These are phyloP conservation scores for Onygena corvina DNA, from an alignment of 2,329 filamentous ascomycete species.

Conservation along the genomic window DNA sequence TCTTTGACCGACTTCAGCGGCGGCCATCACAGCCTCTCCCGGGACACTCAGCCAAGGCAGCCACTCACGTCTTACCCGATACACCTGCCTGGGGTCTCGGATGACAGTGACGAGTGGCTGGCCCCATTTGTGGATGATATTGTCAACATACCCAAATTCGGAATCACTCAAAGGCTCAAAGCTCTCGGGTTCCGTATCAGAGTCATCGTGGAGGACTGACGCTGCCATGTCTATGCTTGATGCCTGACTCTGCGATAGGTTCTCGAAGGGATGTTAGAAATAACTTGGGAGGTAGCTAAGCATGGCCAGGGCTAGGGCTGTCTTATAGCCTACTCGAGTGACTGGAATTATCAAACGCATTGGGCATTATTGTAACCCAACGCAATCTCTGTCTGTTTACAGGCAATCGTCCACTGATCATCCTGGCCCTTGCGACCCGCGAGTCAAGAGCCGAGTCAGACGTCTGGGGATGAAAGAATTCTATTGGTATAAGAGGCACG, in stretches of 20 bases:
- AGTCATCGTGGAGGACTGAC: background rate
- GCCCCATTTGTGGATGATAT: constrained; percentile 6
- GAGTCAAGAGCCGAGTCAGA: background rate
- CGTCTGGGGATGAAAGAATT: background rate
- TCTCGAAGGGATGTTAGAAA: background rate
- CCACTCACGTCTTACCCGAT: background rate
- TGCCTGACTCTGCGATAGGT: background rate
- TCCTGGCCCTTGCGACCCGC: background rate
- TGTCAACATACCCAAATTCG: background rate
- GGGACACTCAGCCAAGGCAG: background rate
- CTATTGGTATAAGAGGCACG: background rate
- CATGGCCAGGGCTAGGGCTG: background rate
- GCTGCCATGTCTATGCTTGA: background rate
- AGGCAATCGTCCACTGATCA: background rate
- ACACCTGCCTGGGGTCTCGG: background rate
- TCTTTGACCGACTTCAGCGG: constrained; percentile 7
- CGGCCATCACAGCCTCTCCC: constrained; percentile 11
- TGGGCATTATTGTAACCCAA: background rate
- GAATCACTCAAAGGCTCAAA: constrained; percentile 1
- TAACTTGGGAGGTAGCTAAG: background rate
- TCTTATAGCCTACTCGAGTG: background rate
- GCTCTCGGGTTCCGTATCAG: background rate
- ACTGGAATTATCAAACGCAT: background rate
- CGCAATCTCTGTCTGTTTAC: too few species aligned
- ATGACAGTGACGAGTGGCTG: constrained; percentile 8